Evolutionary conservation across 768 basidiomycete genomes (phyloP).

Genomic region (Kwoniella pini): DNA sequence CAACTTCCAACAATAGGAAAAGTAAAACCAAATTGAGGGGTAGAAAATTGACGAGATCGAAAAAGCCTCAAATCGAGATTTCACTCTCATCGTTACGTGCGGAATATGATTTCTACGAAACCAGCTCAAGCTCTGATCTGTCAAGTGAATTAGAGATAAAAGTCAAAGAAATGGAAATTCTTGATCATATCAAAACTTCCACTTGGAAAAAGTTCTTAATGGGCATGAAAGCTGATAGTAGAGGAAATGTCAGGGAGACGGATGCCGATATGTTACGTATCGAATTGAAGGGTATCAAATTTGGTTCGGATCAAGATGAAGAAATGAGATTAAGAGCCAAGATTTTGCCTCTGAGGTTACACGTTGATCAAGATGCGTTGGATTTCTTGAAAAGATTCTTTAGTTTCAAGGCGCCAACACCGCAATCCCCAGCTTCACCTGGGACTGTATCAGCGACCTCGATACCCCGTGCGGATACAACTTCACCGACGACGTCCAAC

Average conservation of each 20-base stretch:
- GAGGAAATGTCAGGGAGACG: slow-evolving; percentile 85
- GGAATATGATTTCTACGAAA: slow-evolving; percentile 59
- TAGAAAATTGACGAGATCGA: slow-evolving; percentile 58
- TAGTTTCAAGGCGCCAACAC: slow-evolving; percentile 61
- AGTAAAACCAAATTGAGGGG: slow-evolving; percentile 32
- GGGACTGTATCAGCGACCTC: too few relatives aligned
- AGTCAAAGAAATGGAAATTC: slow-evolving; percentile 75
- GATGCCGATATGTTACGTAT: slow-evolving; percentile 91
- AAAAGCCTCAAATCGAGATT: slow-evolving; percentile 80
- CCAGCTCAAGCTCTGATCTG: slow-evolving; percentile 54
- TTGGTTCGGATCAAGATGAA: slow-evolving; percentile 65
- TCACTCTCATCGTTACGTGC: slow-evolving; percentile 65
- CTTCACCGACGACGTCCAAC: too few relatives aligned
- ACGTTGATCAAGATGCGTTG: slow-evolving; percentile 97
- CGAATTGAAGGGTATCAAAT: slow-evolving; percentile 72
- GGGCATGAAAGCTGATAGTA: slow-evolving; percentile 75
- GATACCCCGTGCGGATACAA: too few relatives aligned
- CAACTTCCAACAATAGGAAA: neutral
- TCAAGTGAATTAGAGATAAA: slow-evolving; percentile 60
- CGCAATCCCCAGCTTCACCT: neutral
- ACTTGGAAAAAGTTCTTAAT: slow-evolving; percentile 98
- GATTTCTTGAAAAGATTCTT: slow-evolving; percentile 98
- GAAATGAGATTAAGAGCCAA: slow-evolving; percentile 82
- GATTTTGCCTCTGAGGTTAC: slow-evolving; percentile 81
- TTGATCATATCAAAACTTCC: slow-evolving; percentile 97